Conservation (phyloP, 139 green algal genomes). For the Dunaliella sp. region DNA sequence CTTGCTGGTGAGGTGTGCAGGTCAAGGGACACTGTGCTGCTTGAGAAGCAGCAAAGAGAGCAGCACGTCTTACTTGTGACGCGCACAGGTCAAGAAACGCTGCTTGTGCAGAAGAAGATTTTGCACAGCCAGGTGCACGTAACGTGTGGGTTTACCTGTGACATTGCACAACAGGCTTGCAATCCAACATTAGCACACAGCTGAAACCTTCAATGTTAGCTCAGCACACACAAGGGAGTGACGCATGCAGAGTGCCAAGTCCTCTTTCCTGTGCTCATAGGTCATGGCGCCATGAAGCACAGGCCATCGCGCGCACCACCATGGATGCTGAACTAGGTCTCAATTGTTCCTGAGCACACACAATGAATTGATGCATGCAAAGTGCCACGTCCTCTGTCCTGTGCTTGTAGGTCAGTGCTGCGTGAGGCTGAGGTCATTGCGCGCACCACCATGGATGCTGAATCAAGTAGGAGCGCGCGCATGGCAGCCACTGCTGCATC, state of each 20-base stretch:
- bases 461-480: neutral
- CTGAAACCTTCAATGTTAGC: neutral
- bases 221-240: neutral
- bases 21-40: no score
- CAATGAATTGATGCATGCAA: neutral
- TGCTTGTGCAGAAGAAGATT: no score
- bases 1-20: no score
- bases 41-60: no score
- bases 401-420: conserved; percentile 18
- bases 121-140: no score
- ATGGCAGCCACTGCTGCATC: conserved; percentile 13
- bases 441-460: neutral
- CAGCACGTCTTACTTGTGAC: no score
- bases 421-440: conserved; percentile 29
- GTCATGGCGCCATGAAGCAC: conserved; percentile 28
- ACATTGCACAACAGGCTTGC: neutral
- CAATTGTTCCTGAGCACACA: no score
- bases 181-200: neutral
- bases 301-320: conserved; percentile 13
- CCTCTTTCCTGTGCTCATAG: neutral
- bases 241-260: neutral
- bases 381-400: neutral
- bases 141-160: no score
- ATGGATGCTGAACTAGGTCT: neutral
- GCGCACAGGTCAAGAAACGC: no score